Conservation (phyloP, 148 eudicot genomes). For the Rhododendron mucronatum region DNA sequence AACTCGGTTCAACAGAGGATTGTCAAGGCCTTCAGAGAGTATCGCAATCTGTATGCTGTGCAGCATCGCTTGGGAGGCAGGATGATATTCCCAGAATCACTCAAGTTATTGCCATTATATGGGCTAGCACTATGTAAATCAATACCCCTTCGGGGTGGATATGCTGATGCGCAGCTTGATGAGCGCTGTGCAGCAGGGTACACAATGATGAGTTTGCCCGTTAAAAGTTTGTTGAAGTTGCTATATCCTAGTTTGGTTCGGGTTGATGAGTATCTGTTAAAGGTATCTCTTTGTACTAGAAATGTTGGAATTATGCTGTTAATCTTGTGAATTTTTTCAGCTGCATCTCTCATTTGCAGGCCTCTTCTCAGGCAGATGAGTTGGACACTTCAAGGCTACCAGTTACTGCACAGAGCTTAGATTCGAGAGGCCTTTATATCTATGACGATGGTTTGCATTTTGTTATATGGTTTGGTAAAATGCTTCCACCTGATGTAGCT, state of each 20-base stretch:
- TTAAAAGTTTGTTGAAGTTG: conserved; percentile 68
- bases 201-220: conserved; percentile 92
- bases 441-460: conserved; percentile 91
- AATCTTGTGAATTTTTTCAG: not conserved
- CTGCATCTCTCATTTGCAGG: conserved; percentile 28
- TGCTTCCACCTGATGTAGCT: conserved; percentile 74
- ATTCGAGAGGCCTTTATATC: conserved; percentile 81
- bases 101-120: conserved; percentile 75
- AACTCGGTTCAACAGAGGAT: conserved; percentile 53
- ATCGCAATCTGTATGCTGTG: conserved; percentile 81
- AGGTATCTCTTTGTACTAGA: conserved; percentile 33
- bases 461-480: conserved; percentile 92
- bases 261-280: conserved; percentile 63
- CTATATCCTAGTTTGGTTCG: conserved; percentile 82
- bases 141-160: conserved; percentile 77
- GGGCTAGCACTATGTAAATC: conserved; percentile 78
- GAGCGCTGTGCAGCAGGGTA: conserved; percentile 95
- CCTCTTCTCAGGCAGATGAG: conserved; percentile 41
- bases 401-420: conserved; percentile 78
- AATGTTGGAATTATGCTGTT: conserved; percentile 9
- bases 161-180: conserved; percentile 85
- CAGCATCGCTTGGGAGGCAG: conserved; percentile 87
- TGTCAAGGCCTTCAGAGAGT: conserved; percentile 82
- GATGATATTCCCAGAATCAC: conserved; percentile 94
- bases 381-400: conserved; percentile 52